These are phyloP conservation scores for Arthrobotrys iridis DNA, from an alignment of 2,329 filamentous ascomycete species.

Conservation along the genomic window DNA sequence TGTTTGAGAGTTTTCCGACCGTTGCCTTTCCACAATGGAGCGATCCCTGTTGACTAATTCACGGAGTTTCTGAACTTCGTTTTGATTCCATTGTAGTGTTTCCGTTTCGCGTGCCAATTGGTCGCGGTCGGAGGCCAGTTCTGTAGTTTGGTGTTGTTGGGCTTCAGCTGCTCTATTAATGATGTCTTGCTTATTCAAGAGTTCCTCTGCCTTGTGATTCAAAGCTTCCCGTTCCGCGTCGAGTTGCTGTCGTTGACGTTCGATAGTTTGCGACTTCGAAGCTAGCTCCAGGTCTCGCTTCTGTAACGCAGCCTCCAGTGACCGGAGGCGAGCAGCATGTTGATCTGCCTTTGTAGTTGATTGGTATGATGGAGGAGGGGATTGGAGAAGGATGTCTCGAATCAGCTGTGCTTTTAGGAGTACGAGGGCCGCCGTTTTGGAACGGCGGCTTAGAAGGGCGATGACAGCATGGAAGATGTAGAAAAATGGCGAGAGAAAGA, in stretches of 20 bases:
- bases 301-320: conserved; percentile 26
- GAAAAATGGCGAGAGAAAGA: conserved; percentile 42
- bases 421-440: conserved; percentile 30
- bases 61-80: conserved; percentile 23
- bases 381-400: conserved; percentile 40
- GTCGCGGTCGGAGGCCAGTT: conserved; percentile 5
- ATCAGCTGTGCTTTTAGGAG: conserved; percentile 45
- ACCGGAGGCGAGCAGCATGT: conserved; percentile 31
- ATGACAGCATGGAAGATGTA: conserved; percentile 31
- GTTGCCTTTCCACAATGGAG: conserved; percentile 23
- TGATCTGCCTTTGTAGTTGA: conserved; percentile 31
- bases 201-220: conserved; percentile 3
- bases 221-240: conserved; percentile 18
- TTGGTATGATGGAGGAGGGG: conserved; percentile 44
- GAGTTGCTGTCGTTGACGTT: conserved; percentile 18
- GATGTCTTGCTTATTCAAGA: conserved; percentile 11
- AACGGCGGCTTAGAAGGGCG: conserved; percentile 33
- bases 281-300: conserved; percentile 38
- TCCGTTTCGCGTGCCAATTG: conserved; percentile 25
- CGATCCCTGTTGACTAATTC: conserved; percentile 27
- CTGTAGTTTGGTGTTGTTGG: neutral
- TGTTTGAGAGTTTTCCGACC: conserved; percentile 22
- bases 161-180: neutral
- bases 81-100: conserved; percentile 17
- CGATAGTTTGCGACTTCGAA: neutral